A percentile compares a stretch with the other conserved stretches of the same genome.
Conservation (phyloP, 495 filamentous ascomycete genomes). For the Aspergillus nidulans region DNA sequence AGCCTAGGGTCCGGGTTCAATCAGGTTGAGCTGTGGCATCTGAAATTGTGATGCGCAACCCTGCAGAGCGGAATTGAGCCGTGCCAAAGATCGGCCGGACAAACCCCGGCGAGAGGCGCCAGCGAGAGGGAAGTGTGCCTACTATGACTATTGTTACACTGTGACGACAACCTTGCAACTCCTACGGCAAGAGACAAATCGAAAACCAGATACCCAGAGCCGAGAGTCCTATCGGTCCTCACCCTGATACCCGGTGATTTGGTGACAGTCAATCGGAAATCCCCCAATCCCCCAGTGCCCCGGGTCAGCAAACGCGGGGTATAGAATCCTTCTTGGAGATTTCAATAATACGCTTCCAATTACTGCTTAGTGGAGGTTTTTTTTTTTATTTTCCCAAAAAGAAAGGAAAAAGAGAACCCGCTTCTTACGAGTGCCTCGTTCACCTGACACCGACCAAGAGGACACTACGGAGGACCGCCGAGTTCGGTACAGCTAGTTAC, state of each 20-base stretch:
- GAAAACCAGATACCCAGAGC: too few relatives aligned
- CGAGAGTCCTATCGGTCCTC: neutral
- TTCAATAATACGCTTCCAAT: neutral
- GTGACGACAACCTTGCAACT: neutral
- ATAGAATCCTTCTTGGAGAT: neutral
- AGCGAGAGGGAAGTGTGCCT: neutral
- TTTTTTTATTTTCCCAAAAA: too few relatives aligned
- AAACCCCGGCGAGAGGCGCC: conserved; percentile 1
- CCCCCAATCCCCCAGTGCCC: neutral
- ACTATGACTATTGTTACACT: too few relatives aligned
- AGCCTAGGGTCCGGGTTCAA: too few relatives aligned
- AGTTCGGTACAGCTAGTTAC: too few relatives aligned
- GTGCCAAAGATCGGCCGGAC: neutral
- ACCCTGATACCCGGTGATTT: neutral
- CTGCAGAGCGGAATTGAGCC: neutral
- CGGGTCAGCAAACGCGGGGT: neutral
- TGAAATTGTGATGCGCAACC: neutral
- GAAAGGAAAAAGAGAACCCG: too few relatives aligned
- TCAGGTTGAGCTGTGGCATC: neutral
- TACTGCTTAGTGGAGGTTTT: too few relatives aligned
- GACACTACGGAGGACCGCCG: too few relatives aligned
- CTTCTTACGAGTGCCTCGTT: too few relatives aligned
- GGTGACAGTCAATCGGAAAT: neutral
- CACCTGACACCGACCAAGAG: too few relatives aligned
- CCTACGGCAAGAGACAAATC: too few relatives aligned